phyloP scores from a whole-genome alignment of 2,329 filamentous ascomycete genomes.

The Colletotrichum sp. region DNA sequence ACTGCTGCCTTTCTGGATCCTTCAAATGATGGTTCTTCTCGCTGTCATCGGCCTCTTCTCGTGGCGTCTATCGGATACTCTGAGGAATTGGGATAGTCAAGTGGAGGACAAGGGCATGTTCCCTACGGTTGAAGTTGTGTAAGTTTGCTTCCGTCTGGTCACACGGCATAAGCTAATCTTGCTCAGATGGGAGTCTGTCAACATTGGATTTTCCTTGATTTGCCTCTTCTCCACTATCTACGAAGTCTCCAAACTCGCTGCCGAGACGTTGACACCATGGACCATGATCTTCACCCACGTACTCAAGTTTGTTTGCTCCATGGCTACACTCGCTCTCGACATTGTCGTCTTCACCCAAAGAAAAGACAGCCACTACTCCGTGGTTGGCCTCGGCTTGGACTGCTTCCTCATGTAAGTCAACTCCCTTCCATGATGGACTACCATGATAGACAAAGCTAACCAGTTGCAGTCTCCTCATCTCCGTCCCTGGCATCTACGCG shows the following conservation, averaged over 20 bases:
- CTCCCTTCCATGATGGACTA: neutral
- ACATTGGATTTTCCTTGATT: conserved; percentile 53
- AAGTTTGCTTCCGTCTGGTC: conserved; percentile 30
- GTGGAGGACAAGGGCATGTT: conserved; percentile 38
- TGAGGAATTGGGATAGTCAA: conserved; percentile 45
- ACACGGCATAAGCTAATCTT: neutral
- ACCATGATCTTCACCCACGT: conserved; percentile 57
- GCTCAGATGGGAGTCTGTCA: conserved; percentile 57
- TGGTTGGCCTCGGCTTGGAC: conserved; percentile 54
- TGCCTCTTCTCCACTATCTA: conserved; percentile 50
- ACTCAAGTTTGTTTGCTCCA: conserved; percentile 52
- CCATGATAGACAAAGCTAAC: neutral
- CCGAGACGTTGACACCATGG: conserved; percentile 59
- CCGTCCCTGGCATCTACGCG: conserved; percentile 51
- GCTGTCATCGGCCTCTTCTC: conserved; percentile 57
- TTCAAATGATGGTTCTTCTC: conserved; percentile 51
- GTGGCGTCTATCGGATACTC: conserved; percentile 54
- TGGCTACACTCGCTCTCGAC: conserved; percentile 54
- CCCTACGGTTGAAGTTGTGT: conserved; percentile 56
- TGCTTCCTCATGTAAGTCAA: conserved; percentile 50
- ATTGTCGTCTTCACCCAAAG: conserved; percentile 53
- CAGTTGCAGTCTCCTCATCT: conserved; percentile 40
- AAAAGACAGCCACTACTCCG: conserved; percentile 51
- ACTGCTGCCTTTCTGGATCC: conserved; percentile 54
- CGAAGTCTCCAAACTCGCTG: conserved; percentile 50